These are phyloP conservation scores for Sporothrix mexicana DNA, from an alignment of 2,329 filamentous ascomycete species.

Conservation along the genomic window DNA sequence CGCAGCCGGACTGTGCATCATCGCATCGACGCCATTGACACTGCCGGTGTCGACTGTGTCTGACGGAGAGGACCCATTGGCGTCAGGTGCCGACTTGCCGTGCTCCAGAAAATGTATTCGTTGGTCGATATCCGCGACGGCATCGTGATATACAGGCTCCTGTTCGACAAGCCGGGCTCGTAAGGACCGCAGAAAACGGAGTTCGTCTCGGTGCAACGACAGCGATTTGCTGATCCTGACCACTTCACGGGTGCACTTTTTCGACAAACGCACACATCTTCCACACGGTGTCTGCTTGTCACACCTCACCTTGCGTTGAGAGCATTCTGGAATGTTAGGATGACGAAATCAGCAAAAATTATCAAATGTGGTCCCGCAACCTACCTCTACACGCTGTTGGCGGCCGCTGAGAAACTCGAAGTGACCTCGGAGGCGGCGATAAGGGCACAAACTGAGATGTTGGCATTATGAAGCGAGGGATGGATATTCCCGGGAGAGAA, in stretches of 20 bases:
- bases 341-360: background rate
- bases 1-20: slow-evolving; percentile 12
- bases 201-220: slow-evolving; percentile 33
- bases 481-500: background rate
- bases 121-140: slow-evolving; percentile 32
- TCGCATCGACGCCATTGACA: background rate
- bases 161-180: slow-evolving; percentile 21
- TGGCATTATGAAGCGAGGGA: background rate
- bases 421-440: background rate
- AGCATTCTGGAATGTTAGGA: slow-evolving; percentile 31
- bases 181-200: slow-evolving; percentile 31
- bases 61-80: background rate
- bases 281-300: slow-evolving; percentile 35
- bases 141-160: background rate
- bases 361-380: too few species aligned
- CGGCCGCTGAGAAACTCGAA: slow-evolving; percentile 35
- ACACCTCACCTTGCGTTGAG: slow-evolving; percentile 34
- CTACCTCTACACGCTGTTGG: slow-evolving; percentile 35
- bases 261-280: slow-evolving; percentile 32
- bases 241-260: slow-evolving; percentile 34
- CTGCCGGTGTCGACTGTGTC: background rate
- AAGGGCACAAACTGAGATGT: slow-evolving; percentile 6
- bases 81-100: slow-evolving; percentile 4
- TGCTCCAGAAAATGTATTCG: slow-evolving; percentile 34
- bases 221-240: slow-evolving; percentile 36